Base-by-base conservation (phyloP, 176 grass and related monocot genomes). In the Chrysopogon serrulatus region DNA sequence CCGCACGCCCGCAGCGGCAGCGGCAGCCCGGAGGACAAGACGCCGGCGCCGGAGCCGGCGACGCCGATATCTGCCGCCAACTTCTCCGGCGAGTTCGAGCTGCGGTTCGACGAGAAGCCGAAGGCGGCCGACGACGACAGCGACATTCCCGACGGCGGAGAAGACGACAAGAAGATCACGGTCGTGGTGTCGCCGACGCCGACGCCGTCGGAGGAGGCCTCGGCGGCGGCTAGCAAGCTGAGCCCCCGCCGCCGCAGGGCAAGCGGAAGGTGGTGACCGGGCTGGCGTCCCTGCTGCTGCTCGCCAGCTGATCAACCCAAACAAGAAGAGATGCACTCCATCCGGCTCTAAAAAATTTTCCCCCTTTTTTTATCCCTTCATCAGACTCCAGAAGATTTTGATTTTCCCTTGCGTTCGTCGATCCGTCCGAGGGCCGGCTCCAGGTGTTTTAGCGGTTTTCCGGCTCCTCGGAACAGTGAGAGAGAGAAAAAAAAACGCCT, bases 71-170 rank as follows among this genome's bases (percentile, higher is more conserved):
- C 90, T 2, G 64, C 60, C 23, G 43, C 72, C 1, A 82, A 31
- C 74, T 90, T 90, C 44, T 27, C 85, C 35, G 74, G 79, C 79
- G 84, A 87, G 80, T 79, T 96, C 82, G 65, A 87, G 68, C 77
- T 84, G 15, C 71, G 69, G 35, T 81, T 76, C 82, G 79, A 73
- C 41, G 16, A 24, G 10, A 65, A 57, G 76, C 18, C 16, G 1
- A 24, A 24, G n/a, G 42, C 2, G 10, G 2, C 3, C 0, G 16
- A 10, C 5, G 4, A 30, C 1, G 13, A 2, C 39, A n/a, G 23
- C 1, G 13, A 2, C 39, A n/a, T 17, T 14, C 19, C n/a, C 13
- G 1, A 13, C 35, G 51, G 1, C 18, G 33, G 34, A 0, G 23
- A 12, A 28, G 78, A 63, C 9, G 71, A 41, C 19, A 45, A 71